phyloP scores from a whole-genome alignment of 202 grass and related monocot genomes.

The Bolboschoenoplectus hybrid region DNA sequence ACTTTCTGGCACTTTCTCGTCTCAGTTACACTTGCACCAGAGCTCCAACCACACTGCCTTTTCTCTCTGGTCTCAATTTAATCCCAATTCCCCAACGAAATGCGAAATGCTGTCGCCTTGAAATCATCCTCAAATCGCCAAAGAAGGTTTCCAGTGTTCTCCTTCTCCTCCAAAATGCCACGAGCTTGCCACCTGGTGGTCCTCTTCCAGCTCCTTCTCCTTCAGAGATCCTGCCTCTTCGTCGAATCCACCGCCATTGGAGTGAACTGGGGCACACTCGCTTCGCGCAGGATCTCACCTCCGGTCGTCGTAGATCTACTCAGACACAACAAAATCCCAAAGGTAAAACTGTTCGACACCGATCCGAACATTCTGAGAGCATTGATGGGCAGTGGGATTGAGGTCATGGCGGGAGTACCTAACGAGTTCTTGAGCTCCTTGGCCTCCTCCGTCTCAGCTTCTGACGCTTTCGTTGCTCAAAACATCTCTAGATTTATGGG shows the following conservation, averaged over 20 bases:
- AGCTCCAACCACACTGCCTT: slow-evolving; percentile 37
- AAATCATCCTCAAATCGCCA: not conserved
- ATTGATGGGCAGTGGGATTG: slow-evolving; percentile 72
- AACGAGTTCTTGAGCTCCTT: slow-evolving; percentile 57
- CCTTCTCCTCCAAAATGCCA: slow-evolving; percentile 14
- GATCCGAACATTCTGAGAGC: slow-evolving; percentile 61
- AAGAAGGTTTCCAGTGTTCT: not conserved
- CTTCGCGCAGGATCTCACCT: slow-evolving; percentile 65
- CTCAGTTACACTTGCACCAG: not conserved
- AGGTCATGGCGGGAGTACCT: slow-evolving; percentile 79
- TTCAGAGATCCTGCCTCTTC: slow-evolving; percentile 17
- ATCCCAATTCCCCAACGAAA: slow-evolving; percentile 39
- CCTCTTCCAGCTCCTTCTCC: slow-evolving; percentile 26
- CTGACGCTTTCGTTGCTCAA: slow-evolving; percentile 64
- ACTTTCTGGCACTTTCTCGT: not conserved
- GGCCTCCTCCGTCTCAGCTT: slow-evolving; percentile 52
- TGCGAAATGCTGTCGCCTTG: not conserved
- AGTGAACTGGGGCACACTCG: slow-evolving; percentile 89
- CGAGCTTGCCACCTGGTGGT: not conserved
- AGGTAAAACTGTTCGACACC: slow-evolving; percentile 85
- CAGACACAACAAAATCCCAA: slow-evolving; percentile 65
- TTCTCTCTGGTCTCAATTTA: not conserved
- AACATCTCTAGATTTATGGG: slow-evolving; percentile 78
- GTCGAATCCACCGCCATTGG: slow-evolving; percentile 71
- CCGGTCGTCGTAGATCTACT: slow-evolving; percentile 69